Evolutionary conservation across 2,329 filamentous ascomycete genomes (phyloP).

Genomic region (Calonectria hawksworthii): DNA sequence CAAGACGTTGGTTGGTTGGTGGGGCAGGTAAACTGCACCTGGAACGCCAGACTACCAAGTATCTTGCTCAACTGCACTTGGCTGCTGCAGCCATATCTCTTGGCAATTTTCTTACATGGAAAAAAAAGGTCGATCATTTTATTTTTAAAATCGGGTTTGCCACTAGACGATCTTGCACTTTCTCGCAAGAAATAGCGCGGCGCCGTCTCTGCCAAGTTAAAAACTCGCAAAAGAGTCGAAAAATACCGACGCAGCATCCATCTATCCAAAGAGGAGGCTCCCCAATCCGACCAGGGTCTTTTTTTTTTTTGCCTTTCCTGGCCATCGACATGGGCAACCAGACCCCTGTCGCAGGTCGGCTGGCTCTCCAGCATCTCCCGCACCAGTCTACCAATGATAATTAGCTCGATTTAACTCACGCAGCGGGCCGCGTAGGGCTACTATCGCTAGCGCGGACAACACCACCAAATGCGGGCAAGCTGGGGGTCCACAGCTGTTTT

Average conservation of each 20-base stretch:
- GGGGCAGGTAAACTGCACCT: neutral
- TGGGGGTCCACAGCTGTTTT: neutral
- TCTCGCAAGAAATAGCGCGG: neutral
- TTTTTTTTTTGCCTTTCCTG: neutral
- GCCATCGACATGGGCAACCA: neutral
- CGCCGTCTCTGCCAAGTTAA: neutral
- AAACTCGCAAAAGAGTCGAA: neutral
- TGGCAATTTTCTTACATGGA: neutral
- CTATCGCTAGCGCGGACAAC: neutral
- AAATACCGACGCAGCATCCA: neutral
- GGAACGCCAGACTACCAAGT: neutral
- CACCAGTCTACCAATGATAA: slow-evolving; percentile 26
- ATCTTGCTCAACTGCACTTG: slow-evolving; percentile 1
- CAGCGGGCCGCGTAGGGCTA: neutral
- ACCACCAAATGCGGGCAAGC: neutral
- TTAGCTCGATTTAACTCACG: slow-evolving; percentile 31
- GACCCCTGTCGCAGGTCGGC: neutral
- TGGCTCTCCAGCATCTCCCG: neutral
- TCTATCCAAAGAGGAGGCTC: neutral
- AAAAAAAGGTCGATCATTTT: neutral
- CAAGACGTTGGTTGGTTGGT: neutral
- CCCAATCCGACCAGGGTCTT: neutral
- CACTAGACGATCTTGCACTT: neutral
- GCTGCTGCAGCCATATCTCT: neutral
- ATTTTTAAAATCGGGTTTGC: neutral